Evolutionary conservation across 2,329 filamentous ascomycete species (phyloP).

Genomic region (Fusarium incarnatum): DNA sequence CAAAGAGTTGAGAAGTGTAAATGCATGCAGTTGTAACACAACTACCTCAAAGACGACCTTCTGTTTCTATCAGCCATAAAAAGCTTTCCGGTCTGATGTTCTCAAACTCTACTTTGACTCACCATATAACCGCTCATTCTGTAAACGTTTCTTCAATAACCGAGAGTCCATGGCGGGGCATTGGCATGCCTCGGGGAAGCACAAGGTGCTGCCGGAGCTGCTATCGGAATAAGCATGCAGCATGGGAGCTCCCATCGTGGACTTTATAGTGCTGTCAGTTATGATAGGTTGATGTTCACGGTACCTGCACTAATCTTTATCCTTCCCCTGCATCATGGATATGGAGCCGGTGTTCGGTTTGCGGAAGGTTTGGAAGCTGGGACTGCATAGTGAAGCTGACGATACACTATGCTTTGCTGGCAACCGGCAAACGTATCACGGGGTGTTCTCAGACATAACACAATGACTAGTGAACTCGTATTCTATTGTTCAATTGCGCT

Average conservation of each 20-base stretch:
- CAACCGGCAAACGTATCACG: background rate
- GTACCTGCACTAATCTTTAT: slow-evolving; percentile 44
- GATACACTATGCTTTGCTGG: background rate
- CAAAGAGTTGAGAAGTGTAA: no score
- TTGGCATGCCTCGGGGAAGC: slow-evolving; percentile 42
- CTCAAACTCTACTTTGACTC: background rate
- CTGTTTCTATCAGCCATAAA: background rate
- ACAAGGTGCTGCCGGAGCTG: slow-evolving; percentile 40
- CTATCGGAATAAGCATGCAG: slow-evolving; percentile 43
- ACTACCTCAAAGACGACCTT: background rate
- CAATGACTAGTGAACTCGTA: background rate
- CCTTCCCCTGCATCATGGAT: slow-evolving; percentile 31
- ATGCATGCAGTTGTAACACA: background rate
- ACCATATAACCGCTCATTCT: background rate
- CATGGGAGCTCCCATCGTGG: slow-evolving; percentile 30
- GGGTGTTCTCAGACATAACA: background rate
- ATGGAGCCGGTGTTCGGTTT: slow-evolving; percentile 26
- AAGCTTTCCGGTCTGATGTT: background rate
- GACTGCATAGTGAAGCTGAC: background rate
- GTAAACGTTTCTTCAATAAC: slow-evolving; percentile 19
- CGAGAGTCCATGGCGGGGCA: slow-evolving; percentile 38
- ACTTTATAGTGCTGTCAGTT: slow-evolving; percentile 18
- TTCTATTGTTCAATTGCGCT: background rate
- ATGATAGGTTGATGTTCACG: slow-evolving; percentile 24
- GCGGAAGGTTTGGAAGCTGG: background rate